These are phyloP conservation scores for Fraxinus anomala DNA, from an alignment of 257 asterid genomes.

Conservation along the genomic window DNA sequence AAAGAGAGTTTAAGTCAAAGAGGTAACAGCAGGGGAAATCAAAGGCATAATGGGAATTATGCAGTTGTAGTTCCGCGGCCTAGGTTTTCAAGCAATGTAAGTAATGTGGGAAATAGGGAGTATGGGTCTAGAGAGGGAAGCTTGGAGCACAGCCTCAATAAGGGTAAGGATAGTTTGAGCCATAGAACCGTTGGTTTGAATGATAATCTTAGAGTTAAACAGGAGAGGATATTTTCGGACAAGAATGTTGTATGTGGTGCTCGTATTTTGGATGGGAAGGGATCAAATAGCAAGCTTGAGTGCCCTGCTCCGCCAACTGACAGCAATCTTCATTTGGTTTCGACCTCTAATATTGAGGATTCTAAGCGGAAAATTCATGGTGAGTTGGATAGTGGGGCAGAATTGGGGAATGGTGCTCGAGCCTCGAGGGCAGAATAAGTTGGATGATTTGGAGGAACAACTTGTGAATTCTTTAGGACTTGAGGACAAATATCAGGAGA, in stretches of 20 bases:
- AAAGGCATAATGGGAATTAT: slow-evolving; percentile 36
- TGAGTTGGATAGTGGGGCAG: slow-evolving; percentile 29
- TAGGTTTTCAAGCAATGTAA: slow-evolving; percentile 45
- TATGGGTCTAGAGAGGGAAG: slow-evolving; percentile 31
- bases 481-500: slow-evolving; percentile 53
- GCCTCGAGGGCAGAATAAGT: slow-evolving; percentile 30
- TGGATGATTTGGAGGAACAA: slow-evolving; percentile 58
- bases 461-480: slow-evolving; percentile 45
- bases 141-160: slow-evolving; percentile 42
- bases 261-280: slow-evolving; percentile 26
- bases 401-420: slow-evolving; percentile 25
- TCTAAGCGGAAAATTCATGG: slow-evolving; percentile 31
- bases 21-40: slow-evolving; percentile 29
- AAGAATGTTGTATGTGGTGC: slow-evolving; percentile 16
- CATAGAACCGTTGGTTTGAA: slow-evolving; percentile 12
- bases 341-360: neutral
- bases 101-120: slow-evolving; percentile 35
- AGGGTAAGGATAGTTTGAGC: slow-evolving; percentile 37
- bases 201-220: slow-evolving; percentile 7
- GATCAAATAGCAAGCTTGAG: slow-evolving; percentile 41
- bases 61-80: slow-evolving; percentile 49
- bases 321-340: slow-evolving; percentile 42
- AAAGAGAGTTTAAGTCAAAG: slow-evolving; percentile 27
- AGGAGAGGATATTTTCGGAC: slow-evolving; percentile 13
- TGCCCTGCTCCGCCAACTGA: slow-evolving; percentile 42